Conservation (phyloP, 805 yeast genomes). For the Sugiyamaella marilandica region DNA sequence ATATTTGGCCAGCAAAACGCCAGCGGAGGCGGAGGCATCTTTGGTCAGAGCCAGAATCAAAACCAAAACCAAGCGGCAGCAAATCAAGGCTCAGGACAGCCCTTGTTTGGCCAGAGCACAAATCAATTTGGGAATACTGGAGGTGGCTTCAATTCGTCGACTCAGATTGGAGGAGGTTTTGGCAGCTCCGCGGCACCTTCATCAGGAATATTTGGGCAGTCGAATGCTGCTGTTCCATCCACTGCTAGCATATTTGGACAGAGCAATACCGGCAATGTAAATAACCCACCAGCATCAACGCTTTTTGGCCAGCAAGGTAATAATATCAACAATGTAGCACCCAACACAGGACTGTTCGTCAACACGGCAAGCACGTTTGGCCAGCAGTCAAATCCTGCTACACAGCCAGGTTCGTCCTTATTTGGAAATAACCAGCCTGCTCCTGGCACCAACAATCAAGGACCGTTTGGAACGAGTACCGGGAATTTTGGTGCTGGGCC, state of each 20-base stretch:
- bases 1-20: constrained; percentile 12
- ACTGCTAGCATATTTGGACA: constrained; percentile 37
- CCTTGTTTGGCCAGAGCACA: constrained; percentile 6
- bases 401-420: not conserved
- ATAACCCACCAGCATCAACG: constrained; percentile 10
- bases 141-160: constrained; percentile 17
- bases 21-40: not conserved
- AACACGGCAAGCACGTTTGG: not conserved
- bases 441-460: not conserved
- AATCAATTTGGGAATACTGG: constrained; percentile 13
- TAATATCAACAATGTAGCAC: not conserved
- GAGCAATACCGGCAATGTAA: constrained; percentile 2
- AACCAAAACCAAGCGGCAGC: too few species aligned
- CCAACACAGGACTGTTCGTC: not conserved
- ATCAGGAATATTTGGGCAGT: constrained; percentile 15
- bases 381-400: not conserved
- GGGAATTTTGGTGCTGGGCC: too few species aligned
- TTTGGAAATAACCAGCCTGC: constrained; percentile 23
- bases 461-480: too few species aligned
- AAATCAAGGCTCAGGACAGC: too few species aligned
- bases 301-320: constrained; percentile 5
- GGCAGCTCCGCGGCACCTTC: constrained; percentile 10
- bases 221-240: constrained; percentile 4
- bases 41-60: not conserved
- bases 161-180: constrained; percentile 11